These are phyloP conservation scores for Theileria equi DNA, from an alignment of 169 alveolate genomes.

Conservation along the genomic window DNA sequence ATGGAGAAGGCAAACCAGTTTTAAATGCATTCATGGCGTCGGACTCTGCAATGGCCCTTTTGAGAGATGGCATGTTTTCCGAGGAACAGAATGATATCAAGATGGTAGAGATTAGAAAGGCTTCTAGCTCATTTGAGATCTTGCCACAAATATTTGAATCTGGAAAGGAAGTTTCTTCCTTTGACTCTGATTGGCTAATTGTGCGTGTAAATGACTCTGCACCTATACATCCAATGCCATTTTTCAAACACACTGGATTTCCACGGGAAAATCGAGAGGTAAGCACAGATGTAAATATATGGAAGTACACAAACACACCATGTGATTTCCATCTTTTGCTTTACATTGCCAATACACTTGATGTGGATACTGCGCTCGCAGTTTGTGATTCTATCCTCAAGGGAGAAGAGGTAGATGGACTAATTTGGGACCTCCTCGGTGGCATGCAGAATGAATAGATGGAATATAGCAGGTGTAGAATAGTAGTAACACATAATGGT, in stretches of 20 bases:
- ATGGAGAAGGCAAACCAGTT: slow-evolving; percentile 78
- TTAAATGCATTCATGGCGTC: slow-evolving; percentile 86
- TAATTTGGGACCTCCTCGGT: slow-evolving; percentile 32
- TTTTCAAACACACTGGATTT: slow-evolving; percentile 69
- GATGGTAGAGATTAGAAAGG: slow-evolving; percentile 55
- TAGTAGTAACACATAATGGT: too few relatives aligned
- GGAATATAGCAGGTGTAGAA: neutral
- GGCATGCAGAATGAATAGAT: neutral
- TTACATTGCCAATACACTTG: slow-evolving; percentile 86
- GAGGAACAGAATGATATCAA: slow-evolving; percentile 60
- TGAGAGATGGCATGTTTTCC: slow-evolving; percentile 67
- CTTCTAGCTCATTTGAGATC: slow-evolving; percentile 56
- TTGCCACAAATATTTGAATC: slow-evolving; percentile 76
- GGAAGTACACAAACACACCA: slow-evolving; percentile 63
- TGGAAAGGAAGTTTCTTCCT: slow-evolving; percentile 73
- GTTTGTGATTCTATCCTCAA: slow-evolving; percentile 73
- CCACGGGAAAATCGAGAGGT: slow-evolving; percentile 74
- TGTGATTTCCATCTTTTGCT: slow-evolving; percentile 87
- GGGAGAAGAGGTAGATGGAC: slow-evolving; percentile 64
- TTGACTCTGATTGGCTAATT: slow-evolving; percentile 79
- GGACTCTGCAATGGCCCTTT: slow-evolving; percentile 75
- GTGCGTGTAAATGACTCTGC: slow-evolving; percentile 82
- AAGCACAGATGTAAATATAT: slow-evolving; percentile 44
- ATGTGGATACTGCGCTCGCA: slow-evolving; percentile 85
- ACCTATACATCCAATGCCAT: slow-evolving; percentile 73